Conservation (phyloP, 371 early-diverging fungal genomes). For the Polyrhizophydium stewartii region DNA sequence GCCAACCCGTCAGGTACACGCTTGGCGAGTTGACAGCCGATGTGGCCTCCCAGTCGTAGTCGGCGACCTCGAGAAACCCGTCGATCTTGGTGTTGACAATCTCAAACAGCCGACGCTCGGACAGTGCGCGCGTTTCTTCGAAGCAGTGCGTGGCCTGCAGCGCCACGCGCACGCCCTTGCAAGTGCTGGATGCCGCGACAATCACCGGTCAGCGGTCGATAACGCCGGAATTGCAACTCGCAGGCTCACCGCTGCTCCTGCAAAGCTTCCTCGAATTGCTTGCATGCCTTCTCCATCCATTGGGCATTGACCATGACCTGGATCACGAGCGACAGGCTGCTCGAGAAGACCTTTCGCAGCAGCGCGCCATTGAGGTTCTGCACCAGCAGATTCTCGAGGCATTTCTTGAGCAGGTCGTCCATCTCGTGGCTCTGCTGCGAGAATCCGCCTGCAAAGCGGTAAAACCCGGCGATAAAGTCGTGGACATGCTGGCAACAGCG, state of each 20-base stretch:
- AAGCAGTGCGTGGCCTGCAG: conserved; percentile 71
- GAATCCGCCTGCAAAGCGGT: conserved; percentile 82
- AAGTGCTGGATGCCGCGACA: neutral
- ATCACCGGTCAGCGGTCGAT: too few species aligned
- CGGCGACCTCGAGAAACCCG: conserved; percentile 71
- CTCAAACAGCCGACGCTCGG: conserved; percentile 78
- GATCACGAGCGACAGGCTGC: conserved; percentile 68
- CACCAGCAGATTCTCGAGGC: conserved; percentile 72
- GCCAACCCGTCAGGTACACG: neutral
- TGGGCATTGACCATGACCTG: conserved; percentile 82
- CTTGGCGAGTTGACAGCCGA: neutral
- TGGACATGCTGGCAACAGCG: conserved; percentile 67
- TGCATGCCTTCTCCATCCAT: conserved; percentile 70
- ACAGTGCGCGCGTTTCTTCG: conserved; percentile 61
- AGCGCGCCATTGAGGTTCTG: conserved; percentile 70
- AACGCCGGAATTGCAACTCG: neutral
- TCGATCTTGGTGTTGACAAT: conserved; percentile 78
- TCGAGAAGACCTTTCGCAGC: conserved; percentile 58
- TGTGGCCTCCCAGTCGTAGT: conserved; percentile 68
- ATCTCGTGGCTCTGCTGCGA: conserved; percentile 79
- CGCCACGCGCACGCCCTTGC: conserved; percentile 17
- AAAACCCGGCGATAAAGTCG: conserved; percentile 72
- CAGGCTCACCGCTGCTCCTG: conserved; percentile 60
- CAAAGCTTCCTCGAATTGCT: conserved; percentile 73
- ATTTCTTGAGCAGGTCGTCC: conserved; percentile 84